Evolutionary conservation across 371 early-diverging fungal genomes (phyloP).

Genomic region (Racocetra persica): DNA sequence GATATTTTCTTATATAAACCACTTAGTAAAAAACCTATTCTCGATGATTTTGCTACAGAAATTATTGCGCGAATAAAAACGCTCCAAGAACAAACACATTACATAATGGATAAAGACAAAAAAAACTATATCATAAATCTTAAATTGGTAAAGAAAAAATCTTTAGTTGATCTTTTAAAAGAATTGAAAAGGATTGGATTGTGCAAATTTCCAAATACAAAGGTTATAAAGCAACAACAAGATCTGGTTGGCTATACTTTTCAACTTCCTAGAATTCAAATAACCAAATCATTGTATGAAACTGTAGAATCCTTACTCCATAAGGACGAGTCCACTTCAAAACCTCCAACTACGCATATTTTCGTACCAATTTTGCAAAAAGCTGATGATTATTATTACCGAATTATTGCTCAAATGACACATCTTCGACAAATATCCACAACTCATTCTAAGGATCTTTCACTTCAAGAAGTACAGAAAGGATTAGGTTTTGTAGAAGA

Average conservation of each 20-base stretch:
- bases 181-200: slow-evolving; percentile 83
- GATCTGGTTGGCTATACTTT: slow-evolving; percentile 55
- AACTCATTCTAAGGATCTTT: slow-evolving; percentile 73
- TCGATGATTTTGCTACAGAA: slow-evolving; percentile 60
- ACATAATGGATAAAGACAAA: slow-evolving; percentile 70
- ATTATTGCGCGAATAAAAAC: slow-evolving; percentile 61
- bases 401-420: slow-evolving; percentile 72
- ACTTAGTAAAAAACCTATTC: background rate
- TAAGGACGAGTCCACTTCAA: slow-evolving; percentile 37
- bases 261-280: slow-evolving; percentile 49
- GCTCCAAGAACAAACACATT: slow-evolving; percentile 72
- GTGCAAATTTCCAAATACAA: slow-evolving; percentile 65
- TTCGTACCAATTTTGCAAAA: slow-evolving; percentile 62
- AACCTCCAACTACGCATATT: slow-evolving; percentile 43
- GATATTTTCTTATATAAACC: slow-evolving; percentile 11
- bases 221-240: slow-evolving; percentile 51
- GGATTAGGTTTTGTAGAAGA: slow-evolving; percentile 76
- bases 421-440: slow-evolving; percentile 67
- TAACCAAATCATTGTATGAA: background rate
- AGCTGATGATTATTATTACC: slow-evolving; percentile 78
- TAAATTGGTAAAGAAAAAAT: slow-evolving; percentile 85
- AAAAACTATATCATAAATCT: slow-evolving; percentile 74
- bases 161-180: slow-evolving; percentile 86
- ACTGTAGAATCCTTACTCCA: background rate
- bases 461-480: slow-evolving; percentile 74